Base-by-base conservation (phyloP, 2,329 filamentous ascomycete genomes). In the Talaromyces rugulosus region DNA sequence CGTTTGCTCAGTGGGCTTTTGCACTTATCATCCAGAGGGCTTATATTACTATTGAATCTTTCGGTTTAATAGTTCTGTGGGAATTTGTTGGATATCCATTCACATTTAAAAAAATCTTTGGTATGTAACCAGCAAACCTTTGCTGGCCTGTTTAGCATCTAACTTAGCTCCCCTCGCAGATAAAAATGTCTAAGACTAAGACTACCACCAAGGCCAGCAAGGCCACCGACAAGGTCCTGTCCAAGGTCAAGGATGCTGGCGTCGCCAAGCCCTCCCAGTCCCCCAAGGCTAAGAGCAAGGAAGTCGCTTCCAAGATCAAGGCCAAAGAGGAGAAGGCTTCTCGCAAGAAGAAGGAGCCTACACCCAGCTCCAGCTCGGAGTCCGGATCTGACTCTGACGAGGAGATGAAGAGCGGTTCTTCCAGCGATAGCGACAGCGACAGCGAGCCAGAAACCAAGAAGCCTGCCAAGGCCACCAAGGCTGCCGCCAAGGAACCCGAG, bases 181-280 rank as follows among this genome's bases (percentile, higher is more conserved):
- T 52, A 71, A 78, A 69, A 68, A 79, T 79, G 76, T 78, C 77
- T 56, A 81, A 81, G 73, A 74, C 76, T 60, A 79, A 81, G 72
- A 67, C 72, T 71, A 65, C 71, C 67, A 74, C 71, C 69, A 75
- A 77, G 68, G 72, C 68, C 57, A 66, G 68, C 56, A 71, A 78
- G 62, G 78, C 80, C 69, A 66, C 73, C 64, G 72, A 74, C 71
- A 80, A 80, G 73, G 68, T 74, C 67, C 63, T 81, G 66, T 74
- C 68, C 72, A 81, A 81, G 72, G 79, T 80, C 69, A 81, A 81
- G 74, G 74, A 76, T 66, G 73, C 74, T 63, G 78, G 74, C 64
- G 74, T 81, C 61, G 73, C 74, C 66, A 82, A 81, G 73, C 67
- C 76, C 51, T 72, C 78, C 59, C 71, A 79, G 70, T 75, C 73